Evolutionary conservation across 257 asterid species (phyloP).

Genomic region (Scutellaria barbata): DNA sequence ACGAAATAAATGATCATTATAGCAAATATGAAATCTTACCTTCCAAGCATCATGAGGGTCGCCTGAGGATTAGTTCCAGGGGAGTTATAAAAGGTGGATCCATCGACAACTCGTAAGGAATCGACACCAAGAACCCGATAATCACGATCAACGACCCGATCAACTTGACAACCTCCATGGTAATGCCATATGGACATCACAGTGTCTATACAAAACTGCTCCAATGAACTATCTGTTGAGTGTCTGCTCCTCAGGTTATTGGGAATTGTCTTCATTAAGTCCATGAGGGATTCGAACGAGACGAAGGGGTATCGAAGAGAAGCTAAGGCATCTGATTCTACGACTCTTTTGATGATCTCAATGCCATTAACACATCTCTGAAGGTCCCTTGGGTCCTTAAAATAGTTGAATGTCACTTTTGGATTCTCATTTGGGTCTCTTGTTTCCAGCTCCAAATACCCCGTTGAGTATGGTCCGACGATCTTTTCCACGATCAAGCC

Average conservation of each 20-base stretch:
- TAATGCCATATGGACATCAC: slow-evolving; percentile 88
- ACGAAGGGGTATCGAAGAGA: slow-evolving; percentile 51
- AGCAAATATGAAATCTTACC: slow-evolving; percentile 39
- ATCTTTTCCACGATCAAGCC: slow-evolving; percentile 66
- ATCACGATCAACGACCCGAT: slow-evolving; percentile 63
- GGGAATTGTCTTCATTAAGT: slow-evolving; percentile 47
- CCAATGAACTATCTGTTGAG: slow-evolving; percentile 48
- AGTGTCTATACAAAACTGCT: slow-evolving; percentile 71
- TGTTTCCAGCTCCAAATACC: slow-evolving; percentile 60
- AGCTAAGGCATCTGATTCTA: slow-evolving; percentile 51
- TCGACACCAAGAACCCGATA: slow-evolving; percentile 68
- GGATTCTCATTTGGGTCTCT: slow-evolving; percentile 69
- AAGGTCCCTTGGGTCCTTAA: slow-evolving; percentile 68
- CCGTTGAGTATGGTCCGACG: slow-evolving; percentile 67
- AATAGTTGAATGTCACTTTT: slow-evolving; percentile 75
- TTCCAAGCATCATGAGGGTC: slow-evolving; percentile 91
- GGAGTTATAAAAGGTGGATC: slow-evolving; percentile 64
- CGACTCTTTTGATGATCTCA: slow-evolving; percentile 49
- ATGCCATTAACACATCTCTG: slow-evolving; percentile 69
- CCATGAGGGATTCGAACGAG: slow-evolving; percentile 43
- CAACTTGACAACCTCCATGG: slow-evolving; percentile 89
- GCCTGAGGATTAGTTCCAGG: slow-evolving; percentile 98
- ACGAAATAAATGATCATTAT: no score
- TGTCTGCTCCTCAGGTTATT: slow-evolving; percentile 57
- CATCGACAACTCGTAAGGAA: slow-evolving; percentile 74